phyloP scores from a whole-genome alignment of 108 stramenopile genomes.

The Skeletonema costatum region DNA sequence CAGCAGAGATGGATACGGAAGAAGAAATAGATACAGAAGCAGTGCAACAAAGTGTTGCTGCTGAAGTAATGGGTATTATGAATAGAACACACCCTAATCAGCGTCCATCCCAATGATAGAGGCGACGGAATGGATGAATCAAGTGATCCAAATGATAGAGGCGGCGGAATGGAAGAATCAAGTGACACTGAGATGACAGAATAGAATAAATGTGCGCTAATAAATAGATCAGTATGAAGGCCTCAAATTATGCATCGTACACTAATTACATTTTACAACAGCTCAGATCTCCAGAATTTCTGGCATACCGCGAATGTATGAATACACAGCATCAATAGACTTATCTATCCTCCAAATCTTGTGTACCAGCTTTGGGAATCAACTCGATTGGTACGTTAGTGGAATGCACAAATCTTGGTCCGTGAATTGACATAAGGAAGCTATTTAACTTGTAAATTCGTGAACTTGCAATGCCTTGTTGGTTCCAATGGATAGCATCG shows the following conservation, averaged over 20 bases:
- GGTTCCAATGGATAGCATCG: slow-evolving; percentile 13
- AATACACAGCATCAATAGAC: slow-evolving; percentile 4
- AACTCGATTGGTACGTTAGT: slow-evolving; percentile 3
- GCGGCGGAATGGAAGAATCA: slow-evolving; percentile 16
- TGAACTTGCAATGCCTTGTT: slow-evolving; percentile 11
- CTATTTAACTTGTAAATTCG: slow-evolving; percentile 11
- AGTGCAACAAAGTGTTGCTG: slow-evolving; percentile 31
- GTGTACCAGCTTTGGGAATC: slow-evolving; percentile 8
- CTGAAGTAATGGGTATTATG: slow-evolving; percentile 25
- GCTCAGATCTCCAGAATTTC: slow-evolving; percentile 2
- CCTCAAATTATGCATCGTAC: background rate
- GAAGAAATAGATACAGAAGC: slow-evolving; percentile 22
- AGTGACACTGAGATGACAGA: slow-evolving; percentile 2
- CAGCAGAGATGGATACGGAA: slow-evolving; percentile 26
- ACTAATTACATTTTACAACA: background rate
- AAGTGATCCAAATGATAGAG: background rate
- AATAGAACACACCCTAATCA: slow-evolving; percentile 6
- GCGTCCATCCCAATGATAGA: slow-evolving; percentile 1
- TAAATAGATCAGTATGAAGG: background rate
- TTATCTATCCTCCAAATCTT: slow-evolving; percentile 17
- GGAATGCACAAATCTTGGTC: slow-evolving; percentile 16
- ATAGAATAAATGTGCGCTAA: background rate
- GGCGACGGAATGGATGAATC: slow-evolving; percentile 21
- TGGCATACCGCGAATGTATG: slow-evolving; percentile 18
- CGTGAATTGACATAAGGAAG: slow-evolving; percentile 12